Conservation (phyloP, 352 stramenopile genomes). For the Phytophthora palmivora region DNA sequence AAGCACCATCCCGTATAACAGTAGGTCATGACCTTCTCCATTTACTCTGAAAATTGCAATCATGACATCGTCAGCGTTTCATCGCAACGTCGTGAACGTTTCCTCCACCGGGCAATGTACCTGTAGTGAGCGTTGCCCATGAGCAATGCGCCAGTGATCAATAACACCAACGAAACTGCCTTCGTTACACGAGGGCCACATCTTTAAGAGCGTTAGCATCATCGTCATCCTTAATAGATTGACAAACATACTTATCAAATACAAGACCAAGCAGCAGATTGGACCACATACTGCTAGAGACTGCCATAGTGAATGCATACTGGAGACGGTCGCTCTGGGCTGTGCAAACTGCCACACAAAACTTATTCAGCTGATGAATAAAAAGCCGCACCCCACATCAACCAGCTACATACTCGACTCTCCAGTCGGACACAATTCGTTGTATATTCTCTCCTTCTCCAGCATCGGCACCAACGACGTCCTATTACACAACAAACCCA, state of each 20-base stretch:
- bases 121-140: slow-evolving; percentile 59
- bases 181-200: slow-evolving; percentile 70
- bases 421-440: slow-evolving; percentile 49
- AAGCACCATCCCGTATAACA: slow-evolving; percentile 70
- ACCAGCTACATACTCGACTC: slow-evolving; percentile 44
- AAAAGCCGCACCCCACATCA: background rate
- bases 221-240: background rate
- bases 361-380: slow-evolving; percentile 1
- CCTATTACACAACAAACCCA: slow-evolving; percentile 33
- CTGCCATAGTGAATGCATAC: slow-evolving; percentile 67
- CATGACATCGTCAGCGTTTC: slow-evolving; percentile 5
- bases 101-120: slow-evolving; percentile 8
- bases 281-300: slow-evolving; percentile 66
- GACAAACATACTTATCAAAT: slow-evolving; percentile 54
- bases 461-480: slow-evolving; percentile 66
- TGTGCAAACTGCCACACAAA: slow-evolving; percentile 47
- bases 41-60: slow-evolving; percentile 26
- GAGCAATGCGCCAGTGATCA: slow-evolving; percentile 54
- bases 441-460: slow-evolving; percentile 65
- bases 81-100: background rate
- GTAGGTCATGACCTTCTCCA: slow-evolving; percentile 41
- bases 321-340: slow-evolving; percentile 64
- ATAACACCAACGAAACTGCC: slow-evolving; percentile 52
- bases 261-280: slow-evolving; percentile 69
- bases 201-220: slow-evolving; percentile 28